phyloP scores from a whole-genome alignment of 306 rosid genomes.

The Nissolia schottii region DNA sequence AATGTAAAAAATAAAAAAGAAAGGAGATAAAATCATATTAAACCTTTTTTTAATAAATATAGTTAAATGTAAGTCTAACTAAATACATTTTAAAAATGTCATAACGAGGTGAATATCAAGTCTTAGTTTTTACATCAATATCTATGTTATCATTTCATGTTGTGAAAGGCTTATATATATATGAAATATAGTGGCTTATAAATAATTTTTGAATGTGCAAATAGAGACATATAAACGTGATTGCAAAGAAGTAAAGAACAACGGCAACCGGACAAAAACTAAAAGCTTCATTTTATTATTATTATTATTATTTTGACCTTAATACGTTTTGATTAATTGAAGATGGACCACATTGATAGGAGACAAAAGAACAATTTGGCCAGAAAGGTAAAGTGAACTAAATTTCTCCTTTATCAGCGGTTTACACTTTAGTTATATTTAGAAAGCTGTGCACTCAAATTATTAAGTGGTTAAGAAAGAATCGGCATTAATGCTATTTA shows the following conservation, averaged over 20 bases:
- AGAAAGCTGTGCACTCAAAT: neutral
- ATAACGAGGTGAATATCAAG: neutral
- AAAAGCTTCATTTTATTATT: neutral
- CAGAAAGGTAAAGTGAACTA: neutral
- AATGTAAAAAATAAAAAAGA: no score
- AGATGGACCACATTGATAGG: constrained; percentile 3
- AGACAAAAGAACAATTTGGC: constrained; percentile 4
- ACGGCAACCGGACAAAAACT: neutral
- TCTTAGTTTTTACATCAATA: no score
- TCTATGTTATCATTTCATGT: neutral
- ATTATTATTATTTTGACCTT: neutral
- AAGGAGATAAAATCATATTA: no score
- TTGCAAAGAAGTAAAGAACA: neutral
- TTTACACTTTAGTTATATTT: neutral
- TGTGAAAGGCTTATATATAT: neutral
- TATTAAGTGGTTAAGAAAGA: neutral
- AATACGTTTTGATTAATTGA: neutral
- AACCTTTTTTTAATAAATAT: no score
- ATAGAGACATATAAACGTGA: neutral
- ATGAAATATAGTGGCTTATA: neutral
- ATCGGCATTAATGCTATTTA: neutral
- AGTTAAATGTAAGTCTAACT: no score
- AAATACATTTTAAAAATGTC: no score
- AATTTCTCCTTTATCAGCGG: neutral
- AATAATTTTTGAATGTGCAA: neutral